Evolutionary conservation across 164 flowering plant genomes (phyloP), one percentile per base, ranked within the genome.

Genomic region (Magnolia officinalis): DNA sequence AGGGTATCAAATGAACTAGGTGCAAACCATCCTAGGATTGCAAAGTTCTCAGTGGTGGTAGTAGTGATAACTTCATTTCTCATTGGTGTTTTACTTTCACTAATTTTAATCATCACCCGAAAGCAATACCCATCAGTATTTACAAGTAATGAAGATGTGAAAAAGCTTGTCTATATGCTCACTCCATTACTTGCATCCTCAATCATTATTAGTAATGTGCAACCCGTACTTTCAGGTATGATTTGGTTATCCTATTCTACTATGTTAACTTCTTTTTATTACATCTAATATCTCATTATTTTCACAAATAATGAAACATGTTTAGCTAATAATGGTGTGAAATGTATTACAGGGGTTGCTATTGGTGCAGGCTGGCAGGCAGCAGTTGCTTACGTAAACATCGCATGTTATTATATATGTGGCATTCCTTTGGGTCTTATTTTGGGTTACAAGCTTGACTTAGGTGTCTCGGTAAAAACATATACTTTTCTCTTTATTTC

Each of bases 301-400:
- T 55, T 55, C 18, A 37, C 6, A 37, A 37, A 37, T 37, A 37
- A 37, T 26, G 4, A 37, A 37, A 37, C 4, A 37, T 37, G 45
- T 63, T 21, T 37, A 10, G 45, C 45, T 37, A 49, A 6, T 9
- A 31, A 13, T 29, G 16, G 13, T 52, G 26, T 16, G 4, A 50
- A n/a, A 11, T 29, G 4, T 8, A 0, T n/a, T 49, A 6, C 61
- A 93, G 95, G 94, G 23, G 96, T 89, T 72, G 94, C 97, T 4
- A 80, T 91, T 65, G 94, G 95, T 75, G 92, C 94, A 37, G 95
- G 95, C 75, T 92, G 95, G 95, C 92, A 91, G 83, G 83, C 88
- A 19, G 61, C 70, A 7, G 91, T 92, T 8, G 94, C 95, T n/a
- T 90, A 87, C 76, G 86, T 91, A 59, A 91, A 89, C 81, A 78